Evolutionary conservation across 2,329 filamentous ascomycete species (phyloP).

Genomic region (Fusarium sp.): DNA sequence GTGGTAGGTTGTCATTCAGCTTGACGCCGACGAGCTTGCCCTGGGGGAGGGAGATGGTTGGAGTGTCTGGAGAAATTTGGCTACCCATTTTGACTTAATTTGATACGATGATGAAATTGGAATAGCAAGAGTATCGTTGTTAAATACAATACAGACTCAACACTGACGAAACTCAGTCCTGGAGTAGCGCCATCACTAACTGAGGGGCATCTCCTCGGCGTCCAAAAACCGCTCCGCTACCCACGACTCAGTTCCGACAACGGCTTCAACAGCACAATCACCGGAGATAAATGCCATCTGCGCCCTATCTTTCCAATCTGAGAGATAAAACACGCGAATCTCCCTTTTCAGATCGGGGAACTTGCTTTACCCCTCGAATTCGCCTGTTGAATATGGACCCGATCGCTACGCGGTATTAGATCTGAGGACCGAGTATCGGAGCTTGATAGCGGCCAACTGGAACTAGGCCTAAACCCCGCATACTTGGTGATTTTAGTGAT

Average conservation of each 20-base stretch:
- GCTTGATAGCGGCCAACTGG: neutral
- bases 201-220: constrained; percentile 4
- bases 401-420: constrained; percentile 10
- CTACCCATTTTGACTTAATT: constrained; percentile 21
- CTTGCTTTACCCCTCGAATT: constrained; percentile 14
- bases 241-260: constrained; percentile 3
- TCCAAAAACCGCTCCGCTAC: constrained; percentile 17
- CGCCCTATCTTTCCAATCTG: neutral
- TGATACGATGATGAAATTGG: neutral
- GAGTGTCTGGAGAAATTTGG: constrained; percentile 10
- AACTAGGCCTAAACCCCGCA: neutral
- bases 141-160: neutral
- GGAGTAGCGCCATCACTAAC: neutral
- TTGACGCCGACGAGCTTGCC: constrained; percentile 36
- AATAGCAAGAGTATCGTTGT: neutral
- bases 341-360: neutral
- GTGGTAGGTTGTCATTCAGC: constrained; percentile 30
- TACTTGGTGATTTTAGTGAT: neutral
- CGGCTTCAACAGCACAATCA: neutral
- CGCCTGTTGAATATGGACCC: neutral
- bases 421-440: constrained; percentile 20
- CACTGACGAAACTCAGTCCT: neutral
- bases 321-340: neutral
- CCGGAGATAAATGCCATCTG: neutral
- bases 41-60: constrained; percentile 30